A percentile compares a stretch with the other conserved stretches of the same genome.
Evolutionary conservation across 495 filamentous ascomycete species (phyloP).

Genomic region (Talaromyces thailandensis): DNA sequence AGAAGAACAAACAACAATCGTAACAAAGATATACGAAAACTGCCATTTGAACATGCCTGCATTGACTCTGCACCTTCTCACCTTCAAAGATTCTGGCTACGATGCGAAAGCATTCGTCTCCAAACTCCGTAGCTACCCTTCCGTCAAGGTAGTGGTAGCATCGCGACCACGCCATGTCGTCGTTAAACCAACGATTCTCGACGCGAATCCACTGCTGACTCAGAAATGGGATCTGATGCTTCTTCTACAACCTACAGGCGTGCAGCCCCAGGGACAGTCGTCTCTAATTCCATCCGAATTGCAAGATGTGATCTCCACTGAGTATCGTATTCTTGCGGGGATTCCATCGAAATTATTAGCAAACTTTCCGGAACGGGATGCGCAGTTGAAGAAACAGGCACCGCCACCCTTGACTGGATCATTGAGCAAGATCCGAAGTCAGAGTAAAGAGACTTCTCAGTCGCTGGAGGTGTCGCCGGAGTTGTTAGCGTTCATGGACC

Average conservation of each 20-base stretch:
- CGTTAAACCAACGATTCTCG: constrained; percentile 43
- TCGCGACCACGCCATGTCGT: constrained; percentile 31
- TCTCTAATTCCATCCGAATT: constrained; percentile 26
- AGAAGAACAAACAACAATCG: not conserved
- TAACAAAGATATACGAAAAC: not conserved
- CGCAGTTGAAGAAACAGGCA: constrained; percentile 31
- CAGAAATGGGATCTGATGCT: constrained; percentile 50
- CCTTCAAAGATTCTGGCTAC: constrained; percentile 20
- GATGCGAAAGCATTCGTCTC: constrained; percentile 16
- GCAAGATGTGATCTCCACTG: constrained; percentile 17
- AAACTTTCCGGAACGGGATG: constrained; percentile 37
- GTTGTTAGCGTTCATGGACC: constrained; percentile 40
- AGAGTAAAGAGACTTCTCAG: constrained; percentile 31
- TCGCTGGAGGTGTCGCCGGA: constrained; percentile 44
- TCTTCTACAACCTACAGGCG: constrained; percentile 29
- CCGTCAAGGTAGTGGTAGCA: constrained; percentile 38
- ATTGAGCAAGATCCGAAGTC: constrained; percentile 18
- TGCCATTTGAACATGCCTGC: constrained; percentile 28
- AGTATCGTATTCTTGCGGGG: constrained; percentile 44
- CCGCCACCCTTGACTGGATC: constrained; percentile 31
- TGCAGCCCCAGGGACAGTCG: not conserved
- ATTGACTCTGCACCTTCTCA: constrained; percentile 36
- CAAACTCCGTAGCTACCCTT: constrained; percentile 12
- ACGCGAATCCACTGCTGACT: constrained; percentile 35
- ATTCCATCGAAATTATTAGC: constrained; percentile 43